Evolutionary conservation across 345 rosid genomes (phyloP), one percentile per base, ranked within the genome.

Genomic region (Lumnitzera racemosa): DNA sequence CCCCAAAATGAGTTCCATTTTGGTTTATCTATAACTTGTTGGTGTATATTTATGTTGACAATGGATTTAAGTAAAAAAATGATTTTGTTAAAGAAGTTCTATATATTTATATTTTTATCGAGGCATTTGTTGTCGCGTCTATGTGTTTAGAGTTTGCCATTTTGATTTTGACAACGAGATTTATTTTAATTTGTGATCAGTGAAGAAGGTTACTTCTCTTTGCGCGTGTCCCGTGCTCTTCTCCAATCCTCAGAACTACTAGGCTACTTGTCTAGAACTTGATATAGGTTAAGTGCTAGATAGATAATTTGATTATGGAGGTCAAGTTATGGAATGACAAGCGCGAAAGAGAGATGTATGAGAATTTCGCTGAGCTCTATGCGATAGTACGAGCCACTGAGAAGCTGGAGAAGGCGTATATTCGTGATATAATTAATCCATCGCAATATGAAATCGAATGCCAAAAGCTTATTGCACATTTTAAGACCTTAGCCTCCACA

Each of bases 301-400:
- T 36, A 36, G 43, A 36, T 9, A 36, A 3, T 36, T 36, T 36
- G 43, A 36, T 36, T 68, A 94, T 90, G 97, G 99, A 94, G 79
- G 95, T 90, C 68, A 90, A 88, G 76, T 79, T 88, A 74, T 94
- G 96, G 95, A 79, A 82, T 55, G 96, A 90, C 80, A 90, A 94
- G 90, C 95, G 95, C 0, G 96, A 90, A 72, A 79, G 99, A 74
- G 99, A 90, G 64, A 88, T 90, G 97, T 88, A 86, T 31, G 99
- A 90, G 68, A 94, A 90, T 59, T 94, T 94, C 64, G 92, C 96
- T 0, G 97, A 90, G 88, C 88, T 94, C 11, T 94, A 79, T 47
- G 99, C 99, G 16, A 94, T 94, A 55, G 86, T 94, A 66, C 89
- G 87, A 65, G 96, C 96, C 56, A 90, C 96, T 0, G 96, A 94